Percentiles rank a stretch among this genome's conserved stretches.
Evolutionary conservation across 164 flowering plant species (phyloP).

Genomic region (Berberis thunbergii): DNA sequence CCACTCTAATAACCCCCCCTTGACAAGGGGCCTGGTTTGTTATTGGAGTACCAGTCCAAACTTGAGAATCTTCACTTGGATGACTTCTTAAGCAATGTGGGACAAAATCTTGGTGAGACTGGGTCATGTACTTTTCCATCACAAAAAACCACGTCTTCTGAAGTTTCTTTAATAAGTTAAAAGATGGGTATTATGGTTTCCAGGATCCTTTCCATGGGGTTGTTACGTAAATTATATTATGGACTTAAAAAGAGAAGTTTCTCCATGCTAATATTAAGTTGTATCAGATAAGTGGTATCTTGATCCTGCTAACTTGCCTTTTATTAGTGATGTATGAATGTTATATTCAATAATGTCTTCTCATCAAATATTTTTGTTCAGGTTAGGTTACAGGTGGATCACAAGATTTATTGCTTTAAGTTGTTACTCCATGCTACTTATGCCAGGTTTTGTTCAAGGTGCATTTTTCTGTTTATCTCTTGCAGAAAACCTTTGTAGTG

Average conservation of each 20-base stretch:
- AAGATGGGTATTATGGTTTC: background rate
- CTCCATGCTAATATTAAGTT: background rate
- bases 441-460: constrained; percentile 98
- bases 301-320: background rate
- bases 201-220: background rate
- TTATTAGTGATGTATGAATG: background rate
- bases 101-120: no score
- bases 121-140: no score
- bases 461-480: background rate
- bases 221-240: background rate
- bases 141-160: no score
- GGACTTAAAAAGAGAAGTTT: background rate
- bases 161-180: no score
- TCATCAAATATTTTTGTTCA: constrained; percentile 38
- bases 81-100: no score
- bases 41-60: no score
- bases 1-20: no score
- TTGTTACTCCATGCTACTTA: constrained; percentile 71
- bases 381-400: constrained; percentile 94
- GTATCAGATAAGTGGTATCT: background rate
- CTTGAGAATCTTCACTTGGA: no score
- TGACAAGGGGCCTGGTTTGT: no score
- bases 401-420: constrained; percentile 65
- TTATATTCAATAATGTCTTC: background rate
- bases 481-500: background rate